Evolutionary conservation across 495 filamentous ascomycete species (phyloP), one percentile per base, ranked within the genome.

Genomic region (Aspergillus baeticus): DNA sequence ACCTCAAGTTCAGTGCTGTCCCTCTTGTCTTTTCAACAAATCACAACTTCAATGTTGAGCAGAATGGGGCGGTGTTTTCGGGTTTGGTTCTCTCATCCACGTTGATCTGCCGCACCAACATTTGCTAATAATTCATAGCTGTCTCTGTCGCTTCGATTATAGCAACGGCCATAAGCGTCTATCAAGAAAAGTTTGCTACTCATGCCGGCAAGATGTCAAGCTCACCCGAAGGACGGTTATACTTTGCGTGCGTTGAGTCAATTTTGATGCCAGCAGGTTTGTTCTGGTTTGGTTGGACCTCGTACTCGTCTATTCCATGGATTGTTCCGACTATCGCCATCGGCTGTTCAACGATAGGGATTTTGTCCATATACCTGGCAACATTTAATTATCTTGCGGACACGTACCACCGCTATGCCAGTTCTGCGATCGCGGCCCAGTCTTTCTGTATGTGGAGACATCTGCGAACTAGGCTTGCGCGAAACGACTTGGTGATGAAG

Each of bases 321-420:
- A 90, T 93, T 43, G 82, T 87, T 0, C 92, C 92, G 7, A 73
- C 85, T 0, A 65, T 95, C 18, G 86, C 83, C 0, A 77, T 96
- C 39, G 82, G 76, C 0, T 83, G 88, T 54, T 86, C 90, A 6
- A 95, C 88, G 0, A 90, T 96, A 76, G 92, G 92, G 11, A 95
- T 98, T 51, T 89, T 90, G 63, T 86, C 84, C 36, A 84, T 97
- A 44, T 97, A 96, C 65, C 77, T 98, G 10, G 89, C 92, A 2
- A 87, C 90, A 0, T 96, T 96, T 74, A 98, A 96, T 61, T 96
- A 96, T 62, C 80, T 96, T 14, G 91, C 92, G n/a, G 93, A 97
- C 68, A 87, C 83, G 2, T 98, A 96, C 68, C 87, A 91, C 65
- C 76, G 81, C 0, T 96, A 91, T 63, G 90, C 92, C 1, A 90